These are phyloP conservation scores for Radiomyces spectabilis DNA, from an alignment of 192 early-diverging fungal genomes.

Conservation along the genomic window DNA sequence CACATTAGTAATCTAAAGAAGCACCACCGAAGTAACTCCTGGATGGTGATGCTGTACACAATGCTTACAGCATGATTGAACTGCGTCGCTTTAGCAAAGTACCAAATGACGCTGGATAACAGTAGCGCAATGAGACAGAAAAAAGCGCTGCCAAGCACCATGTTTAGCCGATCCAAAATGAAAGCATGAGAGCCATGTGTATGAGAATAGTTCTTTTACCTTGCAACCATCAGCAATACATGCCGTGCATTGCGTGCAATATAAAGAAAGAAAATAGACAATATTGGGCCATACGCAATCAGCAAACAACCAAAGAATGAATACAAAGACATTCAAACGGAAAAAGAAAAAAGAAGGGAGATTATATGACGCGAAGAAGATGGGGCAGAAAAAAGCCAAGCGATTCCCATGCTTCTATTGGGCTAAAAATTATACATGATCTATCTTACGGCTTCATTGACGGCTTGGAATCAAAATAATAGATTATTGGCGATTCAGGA, in stretches of 20 bases:
- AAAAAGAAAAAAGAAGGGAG: conserved; percentile 7
- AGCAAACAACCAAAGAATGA: conserved; percentile 69
- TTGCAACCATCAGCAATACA: conserved; percentile 64
- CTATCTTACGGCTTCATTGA: too few species aligned
- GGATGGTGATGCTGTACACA: conserved; percentile 50
- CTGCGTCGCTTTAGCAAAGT: conserved; percentile 33
- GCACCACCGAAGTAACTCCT: conserved; percentile 63
- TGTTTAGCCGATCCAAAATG: not conserved
- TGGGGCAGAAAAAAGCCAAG: not conserved
- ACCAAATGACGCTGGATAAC: conserved; percentile 69
- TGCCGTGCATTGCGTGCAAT: conserved; percentile 62
- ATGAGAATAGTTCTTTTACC: conserved; percentile 31
- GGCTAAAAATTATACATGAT: too few species aligned
- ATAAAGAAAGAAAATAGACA: conserved; percentile 64
- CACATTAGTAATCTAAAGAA: conserved; percentile 51
- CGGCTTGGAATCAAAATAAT: too few species aligned
- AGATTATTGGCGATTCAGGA: too few species aligned
- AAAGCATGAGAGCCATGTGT: not conserved
- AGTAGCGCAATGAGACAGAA: conserved; percentile 76
- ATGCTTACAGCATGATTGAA: conserved; percentile 40
- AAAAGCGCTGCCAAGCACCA: conserved; percentile 54
- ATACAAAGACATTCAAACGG: conserved; percentile 45
- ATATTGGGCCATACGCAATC: conserved; percentile 67
- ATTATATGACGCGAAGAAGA: too few species aligned
- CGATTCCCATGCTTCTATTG: too few species aligned